Conservation (phyloP, 148 eudicot genomes). For the Rhododendron kiyosumense region DNA sequence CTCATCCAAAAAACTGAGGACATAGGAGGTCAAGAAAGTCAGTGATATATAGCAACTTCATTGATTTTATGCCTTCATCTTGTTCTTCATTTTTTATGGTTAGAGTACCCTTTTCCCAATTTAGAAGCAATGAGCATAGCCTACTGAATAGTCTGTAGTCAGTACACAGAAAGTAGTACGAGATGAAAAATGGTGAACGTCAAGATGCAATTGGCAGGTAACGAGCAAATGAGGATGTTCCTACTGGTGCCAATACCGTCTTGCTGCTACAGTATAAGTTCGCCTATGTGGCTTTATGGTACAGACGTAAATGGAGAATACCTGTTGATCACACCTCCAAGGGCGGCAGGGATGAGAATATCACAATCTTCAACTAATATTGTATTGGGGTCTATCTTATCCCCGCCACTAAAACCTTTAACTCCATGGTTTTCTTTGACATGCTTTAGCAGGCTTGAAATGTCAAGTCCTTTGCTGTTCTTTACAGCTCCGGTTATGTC, state of each 20-base stretch:
- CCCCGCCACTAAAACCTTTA: slow-evolving; percentile 70
- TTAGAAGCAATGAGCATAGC: not conserved
- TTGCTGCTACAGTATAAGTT: not conserved
- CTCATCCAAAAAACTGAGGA: too few relatives aligned
- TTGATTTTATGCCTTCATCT: not conserved
- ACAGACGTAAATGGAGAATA: not conserved
- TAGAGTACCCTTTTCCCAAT: not conserved
- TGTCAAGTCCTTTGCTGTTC: slow-evolving; percentile 73
- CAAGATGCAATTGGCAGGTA: not conserved
- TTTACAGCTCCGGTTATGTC: slow-evolving; percentile 88
- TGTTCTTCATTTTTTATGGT: not conserved
- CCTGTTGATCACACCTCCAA: slow-evolving; percentile 97
- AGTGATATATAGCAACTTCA: not conserved
- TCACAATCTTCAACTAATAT: slow-evolving; percentile 93
- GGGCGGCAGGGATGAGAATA: slow-evolving; percentile 95
- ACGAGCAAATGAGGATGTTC: not conserved
- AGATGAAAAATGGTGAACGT: not conserved
- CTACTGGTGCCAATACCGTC: not conserved
- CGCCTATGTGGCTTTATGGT: not conserved
- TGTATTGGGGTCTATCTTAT: slow-evolving; percentile 54
- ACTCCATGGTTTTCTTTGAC: slow-evolving; percentile 67
- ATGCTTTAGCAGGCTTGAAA: slow-evolving; percentile 65
- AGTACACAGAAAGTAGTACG: not conserved
- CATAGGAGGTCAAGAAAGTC: not conserved
- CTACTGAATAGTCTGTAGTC: too few relatives aligned